These are phyloP conservation scores for Ophiostoma piceae DNA, from an alignment of 2,329 filamentous ascomycete species.

Conservation along the genomic window DNA sequence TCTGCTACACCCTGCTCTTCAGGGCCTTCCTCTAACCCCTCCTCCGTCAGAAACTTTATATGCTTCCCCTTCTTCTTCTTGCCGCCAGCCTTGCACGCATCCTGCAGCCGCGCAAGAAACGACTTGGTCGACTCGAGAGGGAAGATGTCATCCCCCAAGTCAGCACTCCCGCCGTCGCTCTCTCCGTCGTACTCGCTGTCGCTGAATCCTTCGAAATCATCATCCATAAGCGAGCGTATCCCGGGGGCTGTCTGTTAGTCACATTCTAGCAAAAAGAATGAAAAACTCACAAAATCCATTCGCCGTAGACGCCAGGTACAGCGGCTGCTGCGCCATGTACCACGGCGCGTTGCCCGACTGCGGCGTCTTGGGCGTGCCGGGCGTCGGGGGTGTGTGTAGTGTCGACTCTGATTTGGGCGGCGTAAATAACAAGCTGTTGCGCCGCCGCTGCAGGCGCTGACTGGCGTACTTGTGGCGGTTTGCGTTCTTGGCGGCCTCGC, in stretches of 20 bases:
- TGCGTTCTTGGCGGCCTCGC: conserved; percentile 7
- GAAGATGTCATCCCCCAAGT: neutral
- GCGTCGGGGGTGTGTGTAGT: neutral
- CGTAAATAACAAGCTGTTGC: neutral
- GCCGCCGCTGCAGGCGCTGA: neutral
- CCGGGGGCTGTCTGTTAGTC: neutral
- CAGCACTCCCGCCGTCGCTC: neutral
- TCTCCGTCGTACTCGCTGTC: neutral
- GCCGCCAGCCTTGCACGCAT: neutral
- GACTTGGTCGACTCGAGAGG: neutral
- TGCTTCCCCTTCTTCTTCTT: neutral
- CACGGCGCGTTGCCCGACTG: neutral
- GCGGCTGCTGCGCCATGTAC: neutral
- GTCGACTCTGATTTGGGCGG: neutral
- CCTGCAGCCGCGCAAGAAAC: neutral
- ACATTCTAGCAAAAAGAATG: neutral
- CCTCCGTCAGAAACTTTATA: too few relatives aligned
- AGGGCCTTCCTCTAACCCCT: too few relatives aligned
- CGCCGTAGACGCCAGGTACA: neutral
- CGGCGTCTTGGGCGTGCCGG: neutral
- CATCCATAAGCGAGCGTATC: neutral
- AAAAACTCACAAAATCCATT: conserved; percentile 6
- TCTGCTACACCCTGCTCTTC: neutral
- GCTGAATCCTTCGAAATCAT: neutral
- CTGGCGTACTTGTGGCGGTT: neutral